Conservation (phyloP, 2,329 filamentous ascomycete genomes). For the Cercospora citrullina region DNA sequence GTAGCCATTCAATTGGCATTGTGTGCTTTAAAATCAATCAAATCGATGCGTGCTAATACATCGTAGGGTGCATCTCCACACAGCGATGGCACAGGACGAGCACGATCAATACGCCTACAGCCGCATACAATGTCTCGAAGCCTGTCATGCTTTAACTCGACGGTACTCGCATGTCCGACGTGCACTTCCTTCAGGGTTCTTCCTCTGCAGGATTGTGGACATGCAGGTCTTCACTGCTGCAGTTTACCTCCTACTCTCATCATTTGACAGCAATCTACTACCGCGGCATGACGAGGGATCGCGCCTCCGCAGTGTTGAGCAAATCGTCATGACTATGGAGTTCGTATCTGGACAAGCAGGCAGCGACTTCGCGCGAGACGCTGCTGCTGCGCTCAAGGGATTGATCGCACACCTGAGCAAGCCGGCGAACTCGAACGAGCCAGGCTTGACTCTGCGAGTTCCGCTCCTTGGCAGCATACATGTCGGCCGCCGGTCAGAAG, state of each 20-base stretch:
- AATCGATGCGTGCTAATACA: background rate
- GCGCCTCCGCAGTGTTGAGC: slow-evolving; percentile 18
- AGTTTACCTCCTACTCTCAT: slow-evolving; percentile 28
- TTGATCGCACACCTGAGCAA: slow-evolving; percentile 23
- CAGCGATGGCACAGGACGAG: slow-evolving; percentile 31
- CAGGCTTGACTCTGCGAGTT: slow-evolving; percentile 20
- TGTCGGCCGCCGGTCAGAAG: slow-evolving; percentile 10
- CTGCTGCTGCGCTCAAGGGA: slow-evolving; percentile 25
- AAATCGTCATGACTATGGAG: slow-evolving; percentile 26
- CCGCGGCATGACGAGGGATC: background rate
- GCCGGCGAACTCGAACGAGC: slow-evolving; percentile 1
- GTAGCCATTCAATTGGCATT: no score
- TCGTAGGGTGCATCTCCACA: slow-evolving; percentile 30
- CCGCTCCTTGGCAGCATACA: slow-evolving; percentile 29
- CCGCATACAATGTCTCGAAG: slow-evolving; percentile 30
- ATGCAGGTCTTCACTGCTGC: slow-evolving; percentile 34
- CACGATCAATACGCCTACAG: slow-evolving; percentile 31
- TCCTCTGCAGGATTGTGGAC: slow-evolving; percentile 31
- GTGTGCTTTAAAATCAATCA: no score
- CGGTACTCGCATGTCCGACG: slow-evolving; percentile 29
- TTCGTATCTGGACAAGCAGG: slow-evolving; percentile 21
- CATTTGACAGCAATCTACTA: slow-evolving; percentile 1
- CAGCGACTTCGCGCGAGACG: slow-evolving; percentile 28
- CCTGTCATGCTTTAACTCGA: slow-evolving; percentile 26
- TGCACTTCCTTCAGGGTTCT: slow-evolving; percentile 32